Evolutionary conservation across 2,329 filamentous ascomycete genomes (phyloP), one percentile per base, ranked within the genome.

Genomic region (Trichoderma simmonsii): DNA sequence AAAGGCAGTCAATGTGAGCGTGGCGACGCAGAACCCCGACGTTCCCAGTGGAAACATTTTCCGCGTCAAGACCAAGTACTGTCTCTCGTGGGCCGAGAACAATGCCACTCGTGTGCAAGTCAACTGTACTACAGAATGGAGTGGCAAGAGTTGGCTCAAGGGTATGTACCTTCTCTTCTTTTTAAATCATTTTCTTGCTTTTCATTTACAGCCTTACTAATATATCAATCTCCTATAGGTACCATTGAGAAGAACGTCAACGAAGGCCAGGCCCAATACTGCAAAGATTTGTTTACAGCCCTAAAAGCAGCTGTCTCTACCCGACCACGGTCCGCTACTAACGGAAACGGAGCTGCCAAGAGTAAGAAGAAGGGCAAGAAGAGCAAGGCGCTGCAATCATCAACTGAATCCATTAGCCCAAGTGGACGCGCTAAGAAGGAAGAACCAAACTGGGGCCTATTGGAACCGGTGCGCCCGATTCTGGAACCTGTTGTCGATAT

Each of bases 61-160:
- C 79, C 88, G 89, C 48, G 92, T 93, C 60, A 98, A 98, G 82
- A 99, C 96, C 3, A 93, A 92, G 76, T 99, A 98, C 79, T 97
- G 97, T 78, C 86, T 99, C 26, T 93, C 93, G 66, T 99, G 96
- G 96, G 94, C 91, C 4, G 90, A 96, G 65, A 91, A 91, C 74
- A 97, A 97, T 77, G 85, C 90, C 51, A 99, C 97, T 1, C 89
- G 94, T 32, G 84, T 99, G 34, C 90, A 96, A 73, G 92, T 95
- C 83, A 98, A 92, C 75, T 98, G 94, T 80, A 92, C 90, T 2
- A 93, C 98, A 57, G 97, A 99, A 79, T 99, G 97, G 97, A 91
- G 92, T 4, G 95, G 95, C 77, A 99, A 98, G 86, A 98, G 95
- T 84, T 99, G 96, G 96, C 84, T 99, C 60, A 98, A 96, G 85